Evolutionary conservation across 2,329 filamentous ascomycete species (phyloP), one percentile per base, ranked within the genome.

Genomic region (Bisporella sp.): DNA sequence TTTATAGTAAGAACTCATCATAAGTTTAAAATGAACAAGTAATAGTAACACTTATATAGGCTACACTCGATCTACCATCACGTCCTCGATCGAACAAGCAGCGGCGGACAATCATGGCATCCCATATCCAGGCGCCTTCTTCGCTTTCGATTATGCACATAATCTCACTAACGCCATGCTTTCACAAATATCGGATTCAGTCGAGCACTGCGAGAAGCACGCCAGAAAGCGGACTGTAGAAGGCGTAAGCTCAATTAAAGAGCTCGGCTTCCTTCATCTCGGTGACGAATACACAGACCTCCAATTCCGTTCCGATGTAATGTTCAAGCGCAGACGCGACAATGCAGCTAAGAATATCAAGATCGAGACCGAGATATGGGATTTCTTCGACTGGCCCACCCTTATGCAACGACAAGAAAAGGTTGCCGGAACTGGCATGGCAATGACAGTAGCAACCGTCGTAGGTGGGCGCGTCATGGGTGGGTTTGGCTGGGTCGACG

Each of bases 341-440:
- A 81, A 82, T 2, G 73, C 96, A 40, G 90, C 89, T 5, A 82
- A 89, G 56, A 85, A 95, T 64, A 84, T 97, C 12, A 83, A 96
- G 54, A 83, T 96, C 21, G 82, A 93, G 48, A 87, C 93, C 4
- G 91, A 99, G 64, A 61, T 96, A 0, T 87, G 78, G 78, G 93
- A 99, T 71, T 97, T 99, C 74, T 88, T 99, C 62, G 93, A 99
- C 68, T 76, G 90, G 67, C 77, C 82, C 13, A 87, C 82, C 8
- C 71, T 97, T 5, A 78, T 95, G 72, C 89, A 96, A 63, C 79
- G 84, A 48, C 92, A 97, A 66, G 93, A 99, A 69, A 99, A 97
- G 75, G 77, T 95, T 50, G 91, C 92, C 5, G 89, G 92, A 39
- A 95, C 91, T 3, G 87, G 93, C 56, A 91, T 99, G 85, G 93